A percentile compares a stretch with the other conserved stretches of the same genome.
Conservation (phyloP, 1,284 basidiomycete genomes). For the Austroboletus novae-zelandiae region DNA sequence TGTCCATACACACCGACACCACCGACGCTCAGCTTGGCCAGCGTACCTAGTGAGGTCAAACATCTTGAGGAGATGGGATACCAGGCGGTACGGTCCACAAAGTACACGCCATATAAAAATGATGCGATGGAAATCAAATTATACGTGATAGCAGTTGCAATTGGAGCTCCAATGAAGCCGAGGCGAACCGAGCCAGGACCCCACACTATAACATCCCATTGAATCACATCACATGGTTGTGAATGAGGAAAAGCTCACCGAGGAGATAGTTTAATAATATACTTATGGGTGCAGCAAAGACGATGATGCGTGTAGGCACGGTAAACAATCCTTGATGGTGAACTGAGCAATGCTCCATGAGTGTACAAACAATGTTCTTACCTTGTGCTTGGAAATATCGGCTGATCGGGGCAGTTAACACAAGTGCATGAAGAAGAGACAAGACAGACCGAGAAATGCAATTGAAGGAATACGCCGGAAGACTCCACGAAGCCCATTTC, state of each 20-base stretch:
- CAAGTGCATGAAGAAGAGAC: conserved; percentile 19
- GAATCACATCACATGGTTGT: neutral
- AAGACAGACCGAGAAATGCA: conserved; percentile 55
- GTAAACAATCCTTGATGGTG: conserved; percentile 67
- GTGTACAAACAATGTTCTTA: conserved; percentile 16
- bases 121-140: conserved; percentile 77
- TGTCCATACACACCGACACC: conserved; percentile 54
- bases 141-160: conserved; percentile 87
- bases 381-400: conserved; percentile 91
- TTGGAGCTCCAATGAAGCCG: conserved; percentile 92
- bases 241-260: conserved; percentile 40
- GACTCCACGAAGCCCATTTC: conserved; percentile 73
- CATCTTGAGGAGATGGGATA: conserved; percentile 68
- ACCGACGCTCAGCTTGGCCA: conserved; percentile 74
- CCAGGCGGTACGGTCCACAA: conserved; percentile 82
- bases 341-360: conserved; percentile 1
- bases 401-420: conserved; percentile 39
- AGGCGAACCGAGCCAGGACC: conserved; percentile 75
- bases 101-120: conserved; percentile 71
- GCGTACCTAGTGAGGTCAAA: conserved; percentile 71
- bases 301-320: conserved; percentile 83
- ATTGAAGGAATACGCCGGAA: conserved; percentile 88
- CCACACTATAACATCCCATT: conserved; percentile 58
- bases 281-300: conserved; percentile 86
- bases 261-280: conserved; percentile 81